These are phyloP conservation scores for Fusarium falciforme DNA, from an alignment of 2,329 filamentous ascomycete species.

Conservation along the genomic window DNA sequence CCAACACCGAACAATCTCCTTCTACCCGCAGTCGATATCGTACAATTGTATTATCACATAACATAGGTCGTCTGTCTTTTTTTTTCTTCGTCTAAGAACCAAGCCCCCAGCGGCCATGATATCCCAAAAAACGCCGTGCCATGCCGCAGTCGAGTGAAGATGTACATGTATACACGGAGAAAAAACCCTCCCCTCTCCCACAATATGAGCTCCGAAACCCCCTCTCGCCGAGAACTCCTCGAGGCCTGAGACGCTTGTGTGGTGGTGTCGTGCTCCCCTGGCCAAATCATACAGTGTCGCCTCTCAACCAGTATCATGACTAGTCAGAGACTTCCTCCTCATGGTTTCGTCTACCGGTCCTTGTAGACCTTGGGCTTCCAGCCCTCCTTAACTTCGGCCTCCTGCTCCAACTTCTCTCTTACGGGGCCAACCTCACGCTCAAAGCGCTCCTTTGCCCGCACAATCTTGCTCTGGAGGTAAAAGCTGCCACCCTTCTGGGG, in stretches of 20 bases:
- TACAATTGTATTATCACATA: constrained; percentile 47
- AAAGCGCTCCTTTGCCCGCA: constrained; percentile 90
- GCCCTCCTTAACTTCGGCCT: constrained; percentile 83
- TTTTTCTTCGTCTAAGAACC: constrained; percentile 45
- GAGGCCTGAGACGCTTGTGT: not conserved
- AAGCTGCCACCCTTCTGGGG: constrained; percentile 97
- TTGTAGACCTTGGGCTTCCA: constrained; percentile 98
- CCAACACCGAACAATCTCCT: not conserved
- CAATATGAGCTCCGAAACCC: constrained; percentile 24
- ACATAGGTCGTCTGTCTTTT: constrained; percentile 44
- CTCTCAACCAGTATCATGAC: not conserved
- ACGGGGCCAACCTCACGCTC: constrained; percentile 85
- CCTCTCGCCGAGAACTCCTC: constrained; percentile 23
- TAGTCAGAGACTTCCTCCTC: not conserved
- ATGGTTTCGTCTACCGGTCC: constrained; percentile 67
- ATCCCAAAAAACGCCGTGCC: constrained; percentile 60
- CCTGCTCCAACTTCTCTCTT: constrained; percentile 76
- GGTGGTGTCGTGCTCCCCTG: not conserved
- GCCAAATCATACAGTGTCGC: constrained; percentile 37
- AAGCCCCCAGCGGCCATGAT: constrained; percentile 46
- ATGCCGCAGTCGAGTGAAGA: constrained; percentile 67
- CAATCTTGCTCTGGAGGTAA: constrained; percentile 96
- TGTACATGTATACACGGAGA: constrained; percentile 55
- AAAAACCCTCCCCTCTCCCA: constrained; percentile 17
- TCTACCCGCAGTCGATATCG: constrained; percentile 31